Conservation (phyloP, 2,329 filamentous ascomycete species). For the Fusarium xylarioides region DNA sequence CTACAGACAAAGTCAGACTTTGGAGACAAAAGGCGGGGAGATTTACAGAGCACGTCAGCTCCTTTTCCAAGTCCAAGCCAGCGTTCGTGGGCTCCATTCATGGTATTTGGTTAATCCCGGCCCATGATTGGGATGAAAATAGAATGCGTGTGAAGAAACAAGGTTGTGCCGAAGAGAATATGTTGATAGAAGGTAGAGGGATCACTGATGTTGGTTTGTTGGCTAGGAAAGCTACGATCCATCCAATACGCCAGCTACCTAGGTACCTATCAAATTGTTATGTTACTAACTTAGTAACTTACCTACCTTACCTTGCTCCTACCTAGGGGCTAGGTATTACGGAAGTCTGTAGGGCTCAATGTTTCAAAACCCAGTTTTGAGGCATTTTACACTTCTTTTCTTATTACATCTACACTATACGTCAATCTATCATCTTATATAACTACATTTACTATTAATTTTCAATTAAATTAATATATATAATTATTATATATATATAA, state of each 20-base stretch:
- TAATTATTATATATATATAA: too few species aligned
- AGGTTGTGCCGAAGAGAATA: conserved; percentile 15
- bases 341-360: too few species aligned
- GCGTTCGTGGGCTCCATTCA: conserved; percentile 63
- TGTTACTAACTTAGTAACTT: background rate
- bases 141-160: conserved; percentile 5
- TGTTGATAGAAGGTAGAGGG: conserved; percentile 18
- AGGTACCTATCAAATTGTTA: background rate
- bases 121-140: conserved; percentile 27
- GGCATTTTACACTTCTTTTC: too few species aligned
- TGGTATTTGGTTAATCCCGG: conserved; percentile 33
- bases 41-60: conserved; percentile 89
- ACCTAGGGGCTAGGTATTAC: too few species aligned
- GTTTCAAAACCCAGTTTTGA: too few species aligned
- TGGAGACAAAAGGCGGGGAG: conserved; percentile 24
- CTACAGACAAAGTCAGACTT: conserved; percentile 56
- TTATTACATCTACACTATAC: too few species aligned
- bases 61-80: conserved; percentile 82
- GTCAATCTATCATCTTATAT: too few species aligned
- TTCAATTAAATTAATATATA: too few species aligned
- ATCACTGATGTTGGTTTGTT: conserved; percentile 15
- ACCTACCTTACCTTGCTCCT: background rate
- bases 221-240: conserved; percentile 16
- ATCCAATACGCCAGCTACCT: background rate
- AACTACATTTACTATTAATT: too few species aligned